Evolutionary conservation across 1,139 yeast species (phyloP), one percentile per base, ranked within the genome.

Genomic region (Pichia sp.): DNA sequence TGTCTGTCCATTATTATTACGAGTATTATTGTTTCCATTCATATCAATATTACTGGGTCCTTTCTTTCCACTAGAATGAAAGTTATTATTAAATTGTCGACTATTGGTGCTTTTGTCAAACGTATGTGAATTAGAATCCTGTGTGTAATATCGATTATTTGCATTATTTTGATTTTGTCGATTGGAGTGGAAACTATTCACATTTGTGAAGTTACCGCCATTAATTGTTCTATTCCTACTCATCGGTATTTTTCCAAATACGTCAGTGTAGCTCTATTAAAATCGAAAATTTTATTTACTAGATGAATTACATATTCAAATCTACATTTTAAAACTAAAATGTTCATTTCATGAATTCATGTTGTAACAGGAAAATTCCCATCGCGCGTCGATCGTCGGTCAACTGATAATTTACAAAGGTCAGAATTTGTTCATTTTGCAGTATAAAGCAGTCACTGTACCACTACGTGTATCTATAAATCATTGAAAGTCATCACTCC

Each of bases 181-280:
- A 31, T 42, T 39, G n/a, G 46, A 33, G 28, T 55, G 57, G 25
- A 49, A 52, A 28, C 34, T 18, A 34, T 50, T 53, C 33, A 43
- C 43, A 39, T 40, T 40, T 4, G 55, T 42, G 34, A 54, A 52
- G 8, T 43, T 45, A 8, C 55, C 53, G 25, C 54, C 50, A 18
- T 32, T 27, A 29, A n/a, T 34, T 9, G 45, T 37, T 7, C 39
- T 38, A 27, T 39, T 47, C n/a, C 34, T 46, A 29, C 18, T 34
- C 43, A 44, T 39, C 26, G 4, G n/a, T 29, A n/a, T 28, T 3
- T 9, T 6, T 18, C 28, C 34, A 30, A 10, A 18, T 3, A 5
- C 5, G 10, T 9, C 28, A 27, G 28, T 6, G 4, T 18, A 18
- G 18, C 26, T 31, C 28, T 30, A 25, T 18, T 7, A 25, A 25